Evolutionary conservation across 257 asterid genomes (phyloP).

Genomic region (Lavandula angustifolia): DNA sequence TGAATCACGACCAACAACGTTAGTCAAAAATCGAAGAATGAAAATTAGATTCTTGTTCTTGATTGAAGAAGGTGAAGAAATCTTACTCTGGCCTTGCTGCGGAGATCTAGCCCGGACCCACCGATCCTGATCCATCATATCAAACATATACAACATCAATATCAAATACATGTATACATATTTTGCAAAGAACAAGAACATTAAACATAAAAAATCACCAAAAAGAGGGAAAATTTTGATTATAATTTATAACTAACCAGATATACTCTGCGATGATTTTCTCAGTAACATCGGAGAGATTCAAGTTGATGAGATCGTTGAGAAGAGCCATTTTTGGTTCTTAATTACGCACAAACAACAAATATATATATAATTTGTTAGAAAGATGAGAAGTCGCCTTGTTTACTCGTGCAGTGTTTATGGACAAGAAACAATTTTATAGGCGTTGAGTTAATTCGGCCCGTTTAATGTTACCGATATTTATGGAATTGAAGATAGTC

Average conservation of each 20-base stretch:
- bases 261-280: slow-evolving; percentile 71
- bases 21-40: neutral
- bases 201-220: slow-evolving; percentile 5
- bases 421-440: slow-evolving; percentile 14
- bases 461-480: no score
- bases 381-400: neutral
- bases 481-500: slow-evolving; percentile 25
- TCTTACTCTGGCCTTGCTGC: slow-evolving; percentile 60
- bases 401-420: neutral
- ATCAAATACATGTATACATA: neutral
- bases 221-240: neutral
- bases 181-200: neutral
- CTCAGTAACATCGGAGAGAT: slow-evolving; percentile 54
- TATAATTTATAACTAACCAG: slow-evolving; percentile 42
- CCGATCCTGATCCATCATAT: slow-evolving; percentile 47
- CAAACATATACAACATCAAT: slow-evolving; percentile 10
- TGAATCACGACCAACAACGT: slow-evolving; percentile 19
- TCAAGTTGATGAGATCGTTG: slow-evolving; percentile 60
- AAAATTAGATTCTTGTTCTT: neutral
- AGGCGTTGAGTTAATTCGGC: slow-evolving; percentile 4
- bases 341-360: neutral
- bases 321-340: slow-evolving; percentile 51
- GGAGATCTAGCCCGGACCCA: slow-evolving; percentile 54
- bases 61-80: neutral
- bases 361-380: no score